Percentiles rank a stretch among this genome's conserved stretches.
Evolutionary conservation across 495 filamentous ascomycete species (phyloP).

Genomic region (Penicillium cinerascens): DNA sequence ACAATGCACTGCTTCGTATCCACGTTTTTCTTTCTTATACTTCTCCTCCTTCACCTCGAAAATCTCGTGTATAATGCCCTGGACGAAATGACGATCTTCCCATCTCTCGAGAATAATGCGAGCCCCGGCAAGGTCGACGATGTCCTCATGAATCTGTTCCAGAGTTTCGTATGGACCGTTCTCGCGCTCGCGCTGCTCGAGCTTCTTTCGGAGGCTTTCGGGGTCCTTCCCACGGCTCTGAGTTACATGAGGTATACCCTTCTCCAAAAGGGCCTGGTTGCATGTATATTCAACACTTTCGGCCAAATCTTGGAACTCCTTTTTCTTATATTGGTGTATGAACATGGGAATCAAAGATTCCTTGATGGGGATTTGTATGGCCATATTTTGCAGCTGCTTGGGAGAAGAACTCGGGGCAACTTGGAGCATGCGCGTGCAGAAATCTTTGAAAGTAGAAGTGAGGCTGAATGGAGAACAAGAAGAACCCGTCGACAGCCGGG

Average conservation of each 20-base stretch:
- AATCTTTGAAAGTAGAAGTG: neutral
- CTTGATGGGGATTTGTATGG: neutral
- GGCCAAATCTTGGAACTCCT: neutral
- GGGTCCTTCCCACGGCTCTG: neutral
- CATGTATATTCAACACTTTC: neutral
- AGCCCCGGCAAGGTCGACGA: neutral
- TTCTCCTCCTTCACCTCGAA: neutral
- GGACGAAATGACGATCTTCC: neutral
- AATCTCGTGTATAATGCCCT: neutral
- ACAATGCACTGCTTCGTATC: neutral
- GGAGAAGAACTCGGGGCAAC: neutral
- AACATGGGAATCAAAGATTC: neutral
- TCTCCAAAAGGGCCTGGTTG: neutral
- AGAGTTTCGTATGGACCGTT: neutral
- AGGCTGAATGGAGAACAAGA: neutral
- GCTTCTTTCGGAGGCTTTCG: neutral
- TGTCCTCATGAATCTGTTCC: neutral
- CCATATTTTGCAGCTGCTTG: neutral
- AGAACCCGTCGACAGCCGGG: neutral
- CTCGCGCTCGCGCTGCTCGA: neutral
- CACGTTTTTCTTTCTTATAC: neutral
- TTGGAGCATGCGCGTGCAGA: neutral
- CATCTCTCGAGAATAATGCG: neutral
- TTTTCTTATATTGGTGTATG: neutral
- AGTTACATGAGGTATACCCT: neutral